A percentile compares a stretch with the other conserved stretches of the same genome.
These are phyloP conservation scores for Penstemon barbatus DNA, from an alignment of 257 asterid species.

Conservation along the genomic window DNA sequence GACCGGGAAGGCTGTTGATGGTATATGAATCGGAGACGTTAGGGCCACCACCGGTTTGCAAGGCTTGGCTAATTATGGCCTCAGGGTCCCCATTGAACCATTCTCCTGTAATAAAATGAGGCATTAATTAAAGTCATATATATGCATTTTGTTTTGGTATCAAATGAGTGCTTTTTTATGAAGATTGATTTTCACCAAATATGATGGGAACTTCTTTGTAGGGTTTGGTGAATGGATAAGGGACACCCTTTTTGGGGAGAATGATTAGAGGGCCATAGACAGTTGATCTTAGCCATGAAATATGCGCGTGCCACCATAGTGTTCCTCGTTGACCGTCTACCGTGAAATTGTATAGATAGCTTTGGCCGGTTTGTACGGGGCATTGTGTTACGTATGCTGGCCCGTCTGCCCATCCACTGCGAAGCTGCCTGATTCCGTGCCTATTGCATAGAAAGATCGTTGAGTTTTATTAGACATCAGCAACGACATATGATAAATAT, in stretches of 20 bases:
- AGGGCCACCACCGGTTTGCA: slow-evolving; percentile 61
- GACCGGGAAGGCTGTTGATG: slow-evolving; percentile 65
- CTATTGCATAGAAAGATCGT: slow-evolving; percentile 20
- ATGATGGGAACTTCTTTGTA: slow-evolving; percentile 56
- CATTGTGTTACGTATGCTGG: slow-evolving; percentile 68
- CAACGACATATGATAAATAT: neutral
- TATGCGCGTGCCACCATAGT: slow-evolving; percentile 61
- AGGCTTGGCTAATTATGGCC: slow-evolving; percentile 58
- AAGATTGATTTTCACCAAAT: slow-evolving; percentile 39
- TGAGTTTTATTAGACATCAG: neutral
- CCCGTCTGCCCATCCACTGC: slow-evolving; percentile 74
- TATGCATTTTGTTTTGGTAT: too few relatives aligned
- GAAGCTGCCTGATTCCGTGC: slow-evolving; percentile 68
- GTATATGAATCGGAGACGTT: slow-evolving; percentile 68
- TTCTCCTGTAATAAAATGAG: slow-evolving; percentile 43
- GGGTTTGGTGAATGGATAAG: slow-evolving; percentile 61
- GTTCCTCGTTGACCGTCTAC: slow-evolving; percentile 61
- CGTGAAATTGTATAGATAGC: slow-evolving; percentile 61
- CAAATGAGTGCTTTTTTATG: neutral
- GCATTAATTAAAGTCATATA: neutral
- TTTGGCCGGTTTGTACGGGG: slow-evolving; percentile 60
- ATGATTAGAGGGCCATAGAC: slow-evolving; percentile 60
- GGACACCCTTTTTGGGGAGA: slow-evolving; percentile 46
- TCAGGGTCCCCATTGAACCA: slow-evolving; percentile 69
- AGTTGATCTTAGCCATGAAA: slow-evolving; percentile 68